These are phyloP conservation scores for Pleurotus giganteus DNA, from an alignment of 768 basidiomycete genomes.

Conservation along the genomic window DNA sequence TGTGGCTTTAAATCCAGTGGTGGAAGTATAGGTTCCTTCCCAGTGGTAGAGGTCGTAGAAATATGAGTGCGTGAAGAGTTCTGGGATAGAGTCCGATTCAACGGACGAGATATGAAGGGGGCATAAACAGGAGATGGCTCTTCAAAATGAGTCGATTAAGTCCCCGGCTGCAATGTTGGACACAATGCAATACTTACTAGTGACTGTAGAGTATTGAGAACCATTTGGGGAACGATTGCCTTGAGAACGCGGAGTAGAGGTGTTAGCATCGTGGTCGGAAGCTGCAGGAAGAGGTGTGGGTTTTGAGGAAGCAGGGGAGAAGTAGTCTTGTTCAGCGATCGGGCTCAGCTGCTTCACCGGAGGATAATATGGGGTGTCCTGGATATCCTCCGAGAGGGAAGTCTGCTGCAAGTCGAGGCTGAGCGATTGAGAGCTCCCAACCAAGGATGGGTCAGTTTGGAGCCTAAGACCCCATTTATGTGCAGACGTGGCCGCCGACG, in stretches of 20 bases:
- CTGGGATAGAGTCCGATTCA: slow-evolving; percentile 66
- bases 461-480: slow-evolving; percentile 29
- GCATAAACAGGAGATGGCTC: slow-evolving; percentile 51
- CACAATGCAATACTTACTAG: slow-evolving; percentile 36
- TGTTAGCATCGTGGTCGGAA: slow-evolving; percentile 7
- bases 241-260: slow-evolving; percentile 18
- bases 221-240: slow-evolving; percentile 32
- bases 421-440: slow-evolving; percentile 41
- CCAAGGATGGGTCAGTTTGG: slow-evolving; percentile 23
- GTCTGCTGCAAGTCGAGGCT: slow-evolving; percentile 31
- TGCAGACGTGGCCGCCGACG: slow-evolving; percentile 17
- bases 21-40: slow-evolving; percentile 37
- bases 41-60: slow-evolving; percentile 35
- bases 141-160: slow-evolving; percentile 13
- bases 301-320: slow-evolving; percentile 43
- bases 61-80: slow-evolving; percentile 60
- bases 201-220: slow-evolving; percentile 36
- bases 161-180: slow-evolving; percentile 1
- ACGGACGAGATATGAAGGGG: slow-evolving; percentile 56
- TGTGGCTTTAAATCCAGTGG: slow-evolving; percentile 58
- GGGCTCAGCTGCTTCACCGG: slow-evolving; percentile 58
- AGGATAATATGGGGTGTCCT: slow-evolving; percentile 34
- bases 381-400: slow-evolving; percentile 32
- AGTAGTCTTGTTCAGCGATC: slow-evolving; percentile 63
- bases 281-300: slow-evolving; percentile 28